Evolutionary conservation across 2,329 filamentous ascomycete genomes (phyloP), one percentile per base, ranked within the genome.

Genomic region (Fusarium longipes): DNA sequence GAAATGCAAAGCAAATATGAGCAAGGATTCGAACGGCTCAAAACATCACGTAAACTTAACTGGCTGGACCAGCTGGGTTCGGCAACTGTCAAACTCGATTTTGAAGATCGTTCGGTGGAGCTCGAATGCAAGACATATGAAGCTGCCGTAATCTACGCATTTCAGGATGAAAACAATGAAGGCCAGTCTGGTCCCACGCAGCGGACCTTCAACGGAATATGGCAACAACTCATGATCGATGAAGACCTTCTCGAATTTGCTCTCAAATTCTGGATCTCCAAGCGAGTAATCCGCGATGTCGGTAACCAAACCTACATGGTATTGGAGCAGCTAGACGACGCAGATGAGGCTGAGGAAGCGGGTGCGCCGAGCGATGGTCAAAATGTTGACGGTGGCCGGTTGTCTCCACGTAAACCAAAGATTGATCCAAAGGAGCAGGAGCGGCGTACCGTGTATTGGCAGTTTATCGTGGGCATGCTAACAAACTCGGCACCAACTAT

Each of bases 381-480:
- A 24, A 59, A 65, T 56, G 54, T 67, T 48, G 67, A 76, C 17
- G 65, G 63, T 9, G 73, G 67, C 22, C 77, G 77, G 42, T 71
- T 79, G 35, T 83, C 81, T 22, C 82, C 82, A 24, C 85, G 82
- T 7, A 85, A 88, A 69, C 78, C 82, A 50, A 84, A 82, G 62
- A 80, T 91, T 30, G 85, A 91, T 22, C 84, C 87, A 67, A 90
- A 92, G 76, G 87, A 89, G 74, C 82, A 84, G 70, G 85, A 86
- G 70, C 82, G 83, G 59, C 82, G 84, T 32, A 78, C 80, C 40
- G 86, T 97, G 36, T 97, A 97, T 78, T 93, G 92, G 87, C 91
- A 94, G 73, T 98, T 97, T 76, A 93, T 99, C 59, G 83, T 93
- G 57, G 93, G 93, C 50, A 98, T 99, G 96, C 82, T 99, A 78